Evolutionary conservation across 768 basidiomycete species (phyloP), one percentile per base, ranked within the genome.

Genomic region (Gloeostereum incarnatum): DNA sequence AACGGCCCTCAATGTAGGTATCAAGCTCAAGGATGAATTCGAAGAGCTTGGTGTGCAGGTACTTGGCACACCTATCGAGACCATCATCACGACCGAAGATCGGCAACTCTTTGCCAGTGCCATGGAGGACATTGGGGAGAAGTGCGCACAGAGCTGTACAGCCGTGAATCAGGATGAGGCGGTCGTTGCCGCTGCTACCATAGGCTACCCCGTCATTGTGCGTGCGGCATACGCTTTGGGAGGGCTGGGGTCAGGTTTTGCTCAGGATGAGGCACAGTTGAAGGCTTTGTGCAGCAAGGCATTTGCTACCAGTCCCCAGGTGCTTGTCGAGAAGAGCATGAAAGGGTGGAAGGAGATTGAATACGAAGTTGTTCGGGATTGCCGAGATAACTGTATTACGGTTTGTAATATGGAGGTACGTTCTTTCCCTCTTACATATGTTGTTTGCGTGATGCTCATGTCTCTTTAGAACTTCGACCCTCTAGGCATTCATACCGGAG

Each of bases 331-430:
- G 70, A 93, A 81, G 71, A 92, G 88, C 51, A 98, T 98, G 94
- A 98, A 98, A 64, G 94, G 94, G 2, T 99, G 94, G 94, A 98
- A 99, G 64, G 94, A 99, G 68, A 94, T 99, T 48, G 94, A 99
- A 65, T 99, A 99, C 50, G 94, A 99, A 56, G 94, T 99, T 35
- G 94, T 98, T 8, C 74, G 94, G 42, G 94, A 99, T 61, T 97
- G 92, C 65, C 73, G 88, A 45, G 89, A 98, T 56, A 99, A 99
- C 57, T 98, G 94, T 56, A 98, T 98, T 64, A 94, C 93, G 1
- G 94, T 98, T 45, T 99, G 94, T 65, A 99, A 99, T 67, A 99
- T 99, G 94, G 94, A 99, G 87, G 93, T 92, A 34, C 41, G 83
- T 56, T 7, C n/a, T 3, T 32, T 34, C 14, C 39, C 29, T 21